A percentile compares a stretch with the other conserved stretches of the same genome.
Conservation (phyloP, 306 rosid species). For the Luffa acutangula region DNA sequence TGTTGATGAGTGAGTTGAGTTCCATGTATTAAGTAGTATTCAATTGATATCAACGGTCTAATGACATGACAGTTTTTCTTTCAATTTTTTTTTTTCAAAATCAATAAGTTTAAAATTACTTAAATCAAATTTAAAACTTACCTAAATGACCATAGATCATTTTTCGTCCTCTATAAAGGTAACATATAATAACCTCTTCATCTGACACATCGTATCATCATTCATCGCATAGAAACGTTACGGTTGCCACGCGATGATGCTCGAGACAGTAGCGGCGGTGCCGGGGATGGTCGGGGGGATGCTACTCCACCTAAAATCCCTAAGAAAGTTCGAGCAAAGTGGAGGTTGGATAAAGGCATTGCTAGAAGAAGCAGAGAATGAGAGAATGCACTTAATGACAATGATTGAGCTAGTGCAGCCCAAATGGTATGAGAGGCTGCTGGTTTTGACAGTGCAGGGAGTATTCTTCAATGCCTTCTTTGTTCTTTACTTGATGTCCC, state of each 20-base stretch:
- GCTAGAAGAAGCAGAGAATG: slow-evolving; percentile 76
- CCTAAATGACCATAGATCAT: too few species aligned
- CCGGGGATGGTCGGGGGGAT: slow-evolving; percentile 79
- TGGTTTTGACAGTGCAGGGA: slow-evolving; percentile 54
- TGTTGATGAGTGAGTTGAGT: too few species aligned
- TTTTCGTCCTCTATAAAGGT: too few species aligned
- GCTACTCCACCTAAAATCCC: slow-evolving; percentile 47
- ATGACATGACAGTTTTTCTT: too few species aligned
- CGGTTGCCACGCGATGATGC: slow-evolving; percentile 57
- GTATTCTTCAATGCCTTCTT: slow-evolving; percentile 67
- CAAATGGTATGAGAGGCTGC: slow-evolving; percentile 50
- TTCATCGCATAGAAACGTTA: slow-evolving; percentile 40
- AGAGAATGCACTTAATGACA: slow-evolving; percentile 80
- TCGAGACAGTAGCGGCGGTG: slow-evolving; percentile 59
- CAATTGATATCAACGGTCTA: too few species aligned
- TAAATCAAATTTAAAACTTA: too few species aligned
- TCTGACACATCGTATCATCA: background rate
- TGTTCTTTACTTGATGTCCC: slow-evolving; percentile 41
- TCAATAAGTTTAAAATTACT: too few species aligned
- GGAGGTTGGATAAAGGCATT: slow-evolving; percentile 71
- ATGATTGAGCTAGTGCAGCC: slow-evolving; percentile 60
- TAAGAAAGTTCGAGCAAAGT: slow-evolving; percentile 44
- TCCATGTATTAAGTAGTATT: too few species aligned
- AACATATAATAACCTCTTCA: too few species aligned
- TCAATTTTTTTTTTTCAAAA: too few species aligned